These are phyloP conservation scores for Endoconidiophora laricicola DNA, from an alignment of 2,329 filamentous ascomycete species.

Conservation along the genomic window DNA sequence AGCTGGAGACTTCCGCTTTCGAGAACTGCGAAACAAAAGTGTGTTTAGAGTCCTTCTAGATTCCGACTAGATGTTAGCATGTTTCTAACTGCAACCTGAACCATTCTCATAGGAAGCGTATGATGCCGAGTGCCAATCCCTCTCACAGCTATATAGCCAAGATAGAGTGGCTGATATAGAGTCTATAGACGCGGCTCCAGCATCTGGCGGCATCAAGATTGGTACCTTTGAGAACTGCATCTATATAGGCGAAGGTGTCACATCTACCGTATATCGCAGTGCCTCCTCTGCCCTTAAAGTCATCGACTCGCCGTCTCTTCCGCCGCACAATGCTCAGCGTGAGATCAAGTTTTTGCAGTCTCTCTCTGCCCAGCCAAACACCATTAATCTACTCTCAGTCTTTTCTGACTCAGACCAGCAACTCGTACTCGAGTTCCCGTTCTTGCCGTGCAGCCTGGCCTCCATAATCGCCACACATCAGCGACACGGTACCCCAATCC, in stretches of 20 bases:
- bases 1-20: conserved; percentile 49
- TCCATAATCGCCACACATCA: conserved; percentile 37
- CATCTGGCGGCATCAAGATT: conserved; percentile 27
- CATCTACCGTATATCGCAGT: conserved; percentile 68
- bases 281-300: conserved; percentile 59
- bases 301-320: conserved; percentile 55
- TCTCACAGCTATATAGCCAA: conserved; percentile 10
- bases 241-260: conserved; percentile 50
- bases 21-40: conserved; percentile 14
- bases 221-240: conserved; percentile 37
- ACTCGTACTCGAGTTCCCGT: conserved; percentile 74
- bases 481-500: conserved; percentile 14
- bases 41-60: neutral
- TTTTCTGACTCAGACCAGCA: conserved; percentile 55
- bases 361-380: conserved; percentile 37
- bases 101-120: conserved; percentile 37
- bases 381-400: conserved; percentile 53
- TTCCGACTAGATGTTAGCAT: neutral
- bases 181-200: conserved; percentile 10
- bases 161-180: neutral
- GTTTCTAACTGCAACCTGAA: conserved; percentile 14
- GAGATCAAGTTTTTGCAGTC: conserved; percentile 59
- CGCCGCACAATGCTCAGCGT: conserved; percentile 67
- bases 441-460: conserved; percentile 56
- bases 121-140: conserved; percentile 25